These are phyloP conservation scores for Pleurotus djamor DNA, from an alignment of 768 basidiomycete genomes.

Conservation along the genomic window DNA sequence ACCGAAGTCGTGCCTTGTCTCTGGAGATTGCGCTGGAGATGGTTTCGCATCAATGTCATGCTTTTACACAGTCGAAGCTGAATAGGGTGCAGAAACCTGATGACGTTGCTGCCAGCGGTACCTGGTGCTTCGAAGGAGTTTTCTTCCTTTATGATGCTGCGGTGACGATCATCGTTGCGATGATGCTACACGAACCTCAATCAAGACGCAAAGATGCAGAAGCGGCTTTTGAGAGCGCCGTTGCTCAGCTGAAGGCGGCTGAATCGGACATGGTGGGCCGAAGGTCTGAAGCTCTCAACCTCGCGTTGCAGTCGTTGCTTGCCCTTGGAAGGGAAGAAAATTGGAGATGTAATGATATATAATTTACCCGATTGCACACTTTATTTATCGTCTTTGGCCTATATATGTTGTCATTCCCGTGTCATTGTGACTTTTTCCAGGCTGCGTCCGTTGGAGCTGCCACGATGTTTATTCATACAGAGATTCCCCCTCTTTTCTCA, in stretches of 20 bases:
- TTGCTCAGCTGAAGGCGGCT: slow-evolving; percentile 32
- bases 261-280: slow-evolving; percentile 28
- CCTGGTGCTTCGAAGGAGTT: slow-evolving; percentile 42
- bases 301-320: slow-evolving; percentile 36
- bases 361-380: slow-evolving; percentile 10
- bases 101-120: slow-evolving; percentile 19
- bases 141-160: slow-evolving; percentile 46
- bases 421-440: too few relatives aligned
- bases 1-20: slow-evolving; percentile 33
- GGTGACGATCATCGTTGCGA: slow-evolving; percentile 39
- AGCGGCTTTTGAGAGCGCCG: slow-evolving; percentile 32
- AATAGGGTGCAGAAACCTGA: slow-evolving; percentile 16
- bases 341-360: slow-evolving; percentile 13
- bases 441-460: too few relatives aligned
- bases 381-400: background rate
- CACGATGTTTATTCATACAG: too few relatives aligned
- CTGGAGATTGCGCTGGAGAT: slow-evolving; percentile 32
- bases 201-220: slow-evolving; percentile 34
- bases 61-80: slow-evolving; percentile 23
- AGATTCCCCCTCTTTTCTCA: too few relatives aligned
- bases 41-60: slow-evolving; percentile 39
- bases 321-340: slow-evolving; percentile 25
- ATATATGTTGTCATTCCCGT: too few relatives aligned
- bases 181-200: slow-evolving; percentile 36
- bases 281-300: slow-evolving; percentile 33